Base-by-base conservation (phyloP, 805 yeast genomes). In the Pachysolen tannophilus region DNA sequence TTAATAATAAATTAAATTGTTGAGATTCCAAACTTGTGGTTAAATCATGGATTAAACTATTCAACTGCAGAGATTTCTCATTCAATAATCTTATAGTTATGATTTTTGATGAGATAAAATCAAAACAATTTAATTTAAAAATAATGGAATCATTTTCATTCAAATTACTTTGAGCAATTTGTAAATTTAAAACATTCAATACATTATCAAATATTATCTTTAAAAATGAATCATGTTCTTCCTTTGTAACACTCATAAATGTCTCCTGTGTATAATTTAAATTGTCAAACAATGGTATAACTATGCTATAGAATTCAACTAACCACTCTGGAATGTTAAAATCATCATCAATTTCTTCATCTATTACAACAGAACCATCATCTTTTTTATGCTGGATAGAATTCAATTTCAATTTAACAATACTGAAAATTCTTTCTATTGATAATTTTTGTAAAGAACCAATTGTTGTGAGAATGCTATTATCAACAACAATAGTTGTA, bases 271-370 rank as follows among this genome's bases (percentile, higher is more conserved):
- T 41, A 5, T 40, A 28, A 16, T 42, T 52, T 33, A 58, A 58
- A 24, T 58, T 52, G 19, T 74, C 76, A 41, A 82, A 67, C 2
- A 84, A 55, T 1, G 75, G 74, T 38, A 79, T 62, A 20, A 82
- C 61, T 11, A 75, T 80, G 0, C 73, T 60, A 32, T 81, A 67
- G 44, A 79, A 76, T n/a, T 74, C 79, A 32, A 71, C 61, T 16
- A 83, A 58, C 87, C 94, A 88, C 40, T 83, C 94, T 0, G 97
- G 95, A 4, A 94, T 78, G 41, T 79, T 72, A 16, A 83, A 60
- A 41, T 84, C 84, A 20, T 67, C 68, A 34, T 61, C 53, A 13
- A 67, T 41, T 26, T 54, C 53, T 37, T 62, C 48, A n/a, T n/a
- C n/a, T n/a, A n/a, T n/a, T n/a, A n/a, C n/a, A 13, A 42, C 31